phyloP scores from a whole-genome alignment of 352 stramenopile genomes.

The Globisporangium okanoganense region DNA sequence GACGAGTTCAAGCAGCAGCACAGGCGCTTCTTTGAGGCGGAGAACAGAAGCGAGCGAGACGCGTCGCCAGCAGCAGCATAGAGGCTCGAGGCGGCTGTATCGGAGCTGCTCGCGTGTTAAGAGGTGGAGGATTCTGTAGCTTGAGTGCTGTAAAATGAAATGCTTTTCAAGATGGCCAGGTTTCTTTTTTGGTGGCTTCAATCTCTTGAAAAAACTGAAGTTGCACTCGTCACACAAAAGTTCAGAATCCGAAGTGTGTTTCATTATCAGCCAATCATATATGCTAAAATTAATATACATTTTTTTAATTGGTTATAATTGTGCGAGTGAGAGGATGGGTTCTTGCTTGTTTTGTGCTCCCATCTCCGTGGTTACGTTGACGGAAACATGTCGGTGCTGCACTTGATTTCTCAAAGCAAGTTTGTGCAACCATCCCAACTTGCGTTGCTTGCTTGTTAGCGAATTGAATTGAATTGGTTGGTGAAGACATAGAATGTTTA shows the following conservation, averaged over 20 bases:
- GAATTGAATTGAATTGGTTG: neutral
- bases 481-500: neutral
- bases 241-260: neutral
- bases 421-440: conserved; percentile 4
- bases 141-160: no score
- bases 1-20: conserved; percentile 57
- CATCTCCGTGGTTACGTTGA: conserved; percentile 1
- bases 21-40: neutral
- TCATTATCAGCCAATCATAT: neutral
- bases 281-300: neutral
- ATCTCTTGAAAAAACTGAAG: neutral
- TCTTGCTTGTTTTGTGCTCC: neutral
- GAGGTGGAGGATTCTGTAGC: no score
- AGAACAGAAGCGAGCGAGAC: neutral
- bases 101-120: no score
- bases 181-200: neutral
- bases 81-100: no score
- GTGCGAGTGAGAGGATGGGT: neutral
- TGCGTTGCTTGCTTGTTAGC: neutral
- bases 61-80: no score
- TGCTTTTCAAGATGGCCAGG: no score
- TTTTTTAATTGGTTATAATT: neutral
- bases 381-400: neutral
- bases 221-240: conserved; percentile 1
- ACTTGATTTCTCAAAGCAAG: conserved; percentile 5